These are phyloP conservation scores for Lathyrus tuberosus DNA, from an alignment of 306 rosid genomes.

Conservation along the genomic window DNA sequence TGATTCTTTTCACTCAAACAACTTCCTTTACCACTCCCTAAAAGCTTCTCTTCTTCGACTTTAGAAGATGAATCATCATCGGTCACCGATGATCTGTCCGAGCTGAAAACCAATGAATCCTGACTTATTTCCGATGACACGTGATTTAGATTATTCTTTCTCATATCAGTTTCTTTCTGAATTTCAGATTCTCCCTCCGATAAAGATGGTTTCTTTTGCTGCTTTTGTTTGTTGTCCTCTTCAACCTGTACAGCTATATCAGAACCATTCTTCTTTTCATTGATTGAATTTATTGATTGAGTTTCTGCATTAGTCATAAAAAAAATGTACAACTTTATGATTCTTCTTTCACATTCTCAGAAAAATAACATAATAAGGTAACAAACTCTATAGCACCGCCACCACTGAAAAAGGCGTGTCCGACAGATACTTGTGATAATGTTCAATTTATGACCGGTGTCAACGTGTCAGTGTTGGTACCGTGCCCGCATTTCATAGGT, in stretches of 20 bases:
- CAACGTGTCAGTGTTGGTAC: too few relatives aligned
- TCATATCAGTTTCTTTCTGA: constrained; percentile 27
- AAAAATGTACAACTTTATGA: constrained; percentile 15
- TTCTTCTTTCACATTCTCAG: constrained; percentile 17
- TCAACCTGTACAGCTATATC: constrained; percentile 27
- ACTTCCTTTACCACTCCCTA: constrained; percentile 25
- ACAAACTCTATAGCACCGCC: too few relatives aligned
- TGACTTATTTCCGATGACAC: constrained; percentile 54
- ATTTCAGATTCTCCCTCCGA: constrained; percentile 35
- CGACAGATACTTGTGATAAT: too few relatives aligned
- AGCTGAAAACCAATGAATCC: constrained; percentile 53
- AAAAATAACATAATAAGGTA: constrained; percentile 8
- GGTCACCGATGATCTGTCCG: constrained; percentile 60
- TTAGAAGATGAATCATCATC: constrained; percentile 54
- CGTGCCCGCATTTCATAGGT: too few relatives aligned
- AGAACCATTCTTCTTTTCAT: constrained; percentile 41
- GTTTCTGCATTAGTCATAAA: constrained; percentile 42
- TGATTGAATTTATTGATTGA: constrained; percentile 13
- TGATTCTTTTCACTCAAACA: constrained; percentile 15
- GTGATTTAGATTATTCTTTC: constrained; percentile 38
- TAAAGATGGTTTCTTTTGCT: constrained; percentile 29
- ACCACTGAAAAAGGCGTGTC: too few relatives aligned
- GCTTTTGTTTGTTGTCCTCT: constrained; percentile 35
- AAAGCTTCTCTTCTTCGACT: constrained; percentile 49
- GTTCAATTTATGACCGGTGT: too few relatives aligned